Conservation (phyloP, 2,329 filamentous ascomycete genomes). For the Periconia sp. region DNA sequence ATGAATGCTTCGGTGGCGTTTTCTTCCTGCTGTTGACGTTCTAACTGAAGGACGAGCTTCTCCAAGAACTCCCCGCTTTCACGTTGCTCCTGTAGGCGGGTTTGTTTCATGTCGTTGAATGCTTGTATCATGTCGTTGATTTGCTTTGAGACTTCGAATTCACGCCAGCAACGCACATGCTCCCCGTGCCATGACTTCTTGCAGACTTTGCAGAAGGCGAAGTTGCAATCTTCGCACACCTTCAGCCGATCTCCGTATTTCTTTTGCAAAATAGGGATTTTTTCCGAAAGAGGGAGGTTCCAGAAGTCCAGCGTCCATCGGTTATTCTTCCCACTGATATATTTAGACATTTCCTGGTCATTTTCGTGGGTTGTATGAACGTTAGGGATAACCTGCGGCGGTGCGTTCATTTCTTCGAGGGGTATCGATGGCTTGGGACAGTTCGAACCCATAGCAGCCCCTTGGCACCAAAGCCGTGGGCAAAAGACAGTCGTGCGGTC, state of each 20-base stretch:
- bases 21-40: too few relatives aligned
- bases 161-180: background rate
- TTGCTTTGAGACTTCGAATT: background rate
- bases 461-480: slow-evolving; percentile 84
- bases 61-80: background rate
- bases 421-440: slow-evolving; percentile 41
- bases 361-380: slow-evolving; percentile 4
- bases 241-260: slow-evolving; percentile 61
- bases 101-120: background rate
- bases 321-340: background rate
- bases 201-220: slow-evolving; percentile 79
- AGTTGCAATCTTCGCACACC: slow-evolving; percentile 81
- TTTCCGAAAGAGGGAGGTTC: background rate
- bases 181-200: slow-evolving; percentile 84
- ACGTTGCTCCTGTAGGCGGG: background rate
- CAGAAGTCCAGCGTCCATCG: too few relatives aligned
- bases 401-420: slow-evolving; percentile 22
- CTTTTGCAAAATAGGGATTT: background rate
- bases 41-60: too few relatives aligned
- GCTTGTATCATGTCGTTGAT: background rate
- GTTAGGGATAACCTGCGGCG: too few relatives aligned
- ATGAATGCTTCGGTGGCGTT: background rate
- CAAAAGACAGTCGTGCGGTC: slow-evolving; percentile 91
- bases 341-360: slow-evolving; percentile 20
- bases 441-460: slow-evolving; percentile 65